Evolutionary conservation across 2,329 filamentous ascomycete species (phyloP), one percentile per base, ranked within the genome.

Genomic region (Claviceps capensis): DNA sequence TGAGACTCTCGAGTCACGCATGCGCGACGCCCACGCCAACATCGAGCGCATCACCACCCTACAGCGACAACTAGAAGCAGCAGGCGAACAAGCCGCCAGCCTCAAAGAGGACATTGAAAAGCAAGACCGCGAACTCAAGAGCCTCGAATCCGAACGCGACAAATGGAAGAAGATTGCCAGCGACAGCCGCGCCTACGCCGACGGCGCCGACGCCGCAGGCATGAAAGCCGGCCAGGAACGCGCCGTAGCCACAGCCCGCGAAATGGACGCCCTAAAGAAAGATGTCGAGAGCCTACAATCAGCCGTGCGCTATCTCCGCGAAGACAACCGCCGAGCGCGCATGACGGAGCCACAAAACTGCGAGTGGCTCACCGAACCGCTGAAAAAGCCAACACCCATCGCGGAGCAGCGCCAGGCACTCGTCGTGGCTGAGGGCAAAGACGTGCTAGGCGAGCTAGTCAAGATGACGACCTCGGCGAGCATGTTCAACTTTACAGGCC

Each of bases 1-100:
- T 59, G 91, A 96, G 67, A 87, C 93, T 42, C 81, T 97, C 40
- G 87, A 95, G 66, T 86, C 87, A 7, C 78, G 88, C 53, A 90
- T 93, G 83, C 82, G 83, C 53, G 89, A 94, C 62, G 86, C 87
- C 5, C 81, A 82, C 57, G 82, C 85, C 63, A 90, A 91, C 67
- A 81, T 86, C 14, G 79, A 82, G 49, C 77, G 76, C 50, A 86
- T 88, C 58, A 72, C 73, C 19, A 79, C 81, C 51, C 73, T 88
- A 13, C 84, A 88, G 65, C 69, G 68, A 37, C 71, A 75, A 59
- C 72, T 86, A 23, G 74, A 75, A 48, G 69, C 74, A 17, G 72
- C 77, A 26, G 73, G 75, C 56, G 67, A 73, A 53, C 69, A 73
- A 42, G 72, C 76, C 26, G 64, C 67, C 7, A 72, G 74, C 49